Evolutionary conservation across 2,329 filamentous ascomycete species (phyloP).

Genomic region (Xylaria sp.): DNA sequence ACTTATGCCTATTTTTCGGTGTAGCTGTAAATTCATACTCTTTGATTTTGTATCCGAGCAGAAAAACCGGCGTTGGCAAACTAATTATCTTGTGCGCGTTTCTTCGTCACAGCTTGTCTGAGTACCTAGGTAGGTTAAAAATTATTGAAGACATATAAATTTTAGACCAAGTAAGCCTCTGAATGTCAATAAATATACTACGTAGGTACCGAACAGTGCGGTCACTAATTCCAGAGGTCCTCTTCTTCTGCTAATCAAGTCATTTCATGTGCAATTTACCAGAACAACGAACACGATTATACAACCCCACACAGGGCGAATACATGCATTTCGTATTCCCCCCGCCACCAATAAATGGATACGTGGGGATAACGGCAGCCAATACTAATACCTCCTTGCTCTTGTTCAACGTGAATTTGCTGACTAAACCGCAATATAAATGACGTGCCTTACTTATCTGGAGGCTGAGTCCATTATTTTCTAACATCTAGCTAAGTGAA

Average conservation of each 20-base stretch:
- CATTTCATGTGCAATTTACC: not conserved
- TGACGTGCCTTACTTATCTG: not conserved
- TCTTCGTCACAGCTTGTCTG: too few relatives aligned
- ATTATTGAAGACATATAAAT: too few relatives aligned
- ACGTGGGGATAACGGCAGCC: conserved; percentile 18
- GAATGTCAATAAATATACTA: too few relatives aligned
- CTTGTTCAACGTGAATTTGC: too few relatives aligned
- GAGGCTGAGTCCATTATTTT: not conserved
- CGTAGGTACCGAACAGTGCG: not conserved
- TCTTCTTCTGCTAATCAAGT: not conserved
- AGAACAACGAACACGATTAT: not conserved
- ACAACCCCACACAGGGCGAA: conserved; percentile 11
- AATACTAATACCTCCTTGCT: too few relatives aligned
- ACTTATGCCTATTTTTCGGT: not conserved
- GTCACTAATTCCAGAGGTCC: not conserved
- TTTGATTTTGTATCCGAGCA: not conserved
- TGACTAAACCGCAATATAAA: not conserved
- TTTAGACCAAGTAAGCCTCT: too few relatives aligned
- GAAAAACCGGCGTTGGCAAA: not conserved
- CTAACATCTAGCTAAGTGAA: not conserved
- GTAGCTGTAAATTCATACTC: not conserved
- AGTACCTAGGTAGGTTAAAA: too few relatives aligned
- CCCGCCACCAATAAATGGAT: not conserved
- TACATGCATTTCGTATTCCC: not conserved
- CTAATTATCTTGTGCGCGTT: not conserved